Evolutionary conservation across 345 rosid species (phyloP).

Genomic region (Trapa incisa): DNA sequence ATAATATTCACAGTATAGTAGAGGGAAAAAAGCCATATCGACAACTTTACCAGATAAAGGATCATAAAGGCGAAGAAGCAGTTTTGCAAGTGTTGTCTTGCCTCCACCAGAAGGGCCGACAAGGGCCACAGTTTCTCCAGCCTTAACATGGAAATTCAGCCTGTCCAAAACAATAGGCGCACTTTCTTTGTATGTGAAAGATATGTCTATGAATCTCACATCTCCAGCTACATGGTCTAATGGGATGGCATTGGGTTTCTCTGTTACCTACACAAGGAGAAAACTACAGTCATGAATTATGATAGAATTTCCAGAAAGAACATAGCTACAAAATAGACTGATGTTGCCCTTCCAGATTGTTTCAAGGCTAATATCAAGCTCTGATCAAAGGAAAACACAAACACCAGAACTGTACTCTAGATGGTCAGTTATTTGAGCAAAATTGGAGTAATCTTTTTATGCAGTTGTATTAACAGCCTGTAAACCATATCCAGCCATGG

Average conservation of each 20-base stretch:
- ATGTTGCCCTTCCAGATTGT: neutral
- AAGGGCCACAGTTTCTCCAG: slow-evolving; percentile 88
- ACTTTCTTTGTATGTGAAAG: slow-evolving; percentile 52
- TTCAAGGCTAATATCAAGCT: neutral
- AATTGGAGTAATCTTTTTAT: neutral
- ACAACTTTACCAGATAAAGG: slow-evolving; percentile 48
- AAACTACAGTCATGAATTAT: neutral
- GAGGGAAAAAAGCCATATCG: neutral
- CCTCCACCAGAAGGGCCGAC: slow-evolving; percentile 98
- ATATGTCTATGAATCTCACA: slow-evolving; percentile 50
- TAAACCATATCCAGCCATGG: neutral
- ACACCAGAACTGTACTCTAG: neutral
- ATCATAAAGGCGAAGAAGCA: slow-evolving; percentile 89
- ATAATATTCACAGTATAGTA: neutral
- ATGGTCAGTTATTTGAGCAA: neutral
- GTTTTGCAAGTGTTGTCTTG: slow-evolving; percentile 81
- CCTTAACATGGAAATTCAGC: slow-evolving; percentile 64
- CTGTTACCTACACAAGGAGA: slow-evolving; percentile 32
- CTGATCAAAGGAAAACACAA: neutral
- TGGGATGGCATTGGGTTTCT: slow-evolving; percentile 43
- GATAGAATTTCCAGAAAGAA: neutral
- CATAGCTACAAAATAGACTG: neutral
- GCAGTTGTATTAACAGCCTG: neutral
- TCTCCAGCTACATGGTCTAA: slow-evolving; percentile 59
- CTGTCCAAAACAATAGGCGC: slow-evolving; percentile 49